These are phyloP conservation scores for Eurotiales sp. DNA, from an alignment of 2,329 filamentous ascomycete genomes.

Conservation along the genomic window DNA sequence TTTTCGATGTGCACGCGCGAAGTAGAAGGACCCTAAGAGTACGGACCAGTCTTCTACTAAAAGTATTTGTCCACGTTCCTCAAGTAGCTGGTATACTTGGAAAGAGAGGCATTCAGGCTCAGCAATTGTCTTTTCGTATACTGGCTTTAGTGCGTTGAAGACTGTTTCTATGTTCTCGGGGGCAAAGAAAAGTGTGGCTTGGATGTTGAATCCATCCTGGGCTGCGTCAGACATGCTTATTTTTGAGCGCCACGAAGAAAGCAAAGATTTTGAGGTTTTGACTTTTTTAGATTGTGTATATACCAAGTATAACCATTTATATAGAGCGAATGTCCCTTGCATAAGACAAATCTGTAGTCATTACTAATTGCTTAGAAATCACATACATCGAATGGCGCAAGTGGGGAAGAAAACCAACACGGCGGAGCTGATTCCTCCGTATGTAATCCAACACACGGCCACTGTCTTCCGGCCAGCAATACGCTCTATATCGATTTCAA, in stretches of 20 bases:
- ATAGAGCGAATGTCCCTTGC: too few species aligned
- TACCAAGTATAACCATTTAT: too few species aligned
- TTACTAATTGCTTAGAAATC: too few species aligned
- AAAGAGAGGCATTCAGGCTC: constrained; percentile 47
- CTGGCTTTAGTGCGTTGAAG: constrained; percentile 33
- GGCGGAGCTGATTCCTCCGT: too few species aligned
- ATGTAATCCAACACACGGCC: too few species aligned
- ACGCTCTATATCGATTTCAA: too few species aligned
- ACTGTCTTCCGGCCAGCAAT: too few species aligned
- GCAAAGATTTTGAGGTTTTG: too few species aligned
- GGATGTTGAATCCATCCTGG: not conserved
- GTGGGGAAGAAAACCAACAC: too few species aligned
- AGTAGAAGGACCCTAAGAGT: not conserved
- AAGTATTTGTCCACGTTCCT: constrained; percentile 35
- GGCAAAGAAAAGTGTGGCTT: not conserved
- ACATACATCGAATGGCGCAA: too few species aligned
- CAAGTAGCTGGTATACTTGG: constrained; percentile 36
- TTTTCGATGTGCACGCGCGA: not conserved
- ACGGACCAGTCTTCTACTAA: constrained; percentile 43
- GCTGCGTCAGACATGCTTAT: not conserved
- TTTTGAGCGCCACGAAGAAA: not conserved
- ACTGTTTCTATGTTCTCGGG: constrained; percentile 27
- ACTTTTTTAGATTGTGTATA: too few species aligned
- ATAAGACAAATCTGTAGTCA: too few species aligned
- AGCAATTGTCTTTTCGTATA: constrained; percentile 38